Evolutionary conservation across 768 basidiomycete genomes (phyloP), one percentile per base, ranked within the genome.

Genomic region (Suillus variegatus): DNA sequence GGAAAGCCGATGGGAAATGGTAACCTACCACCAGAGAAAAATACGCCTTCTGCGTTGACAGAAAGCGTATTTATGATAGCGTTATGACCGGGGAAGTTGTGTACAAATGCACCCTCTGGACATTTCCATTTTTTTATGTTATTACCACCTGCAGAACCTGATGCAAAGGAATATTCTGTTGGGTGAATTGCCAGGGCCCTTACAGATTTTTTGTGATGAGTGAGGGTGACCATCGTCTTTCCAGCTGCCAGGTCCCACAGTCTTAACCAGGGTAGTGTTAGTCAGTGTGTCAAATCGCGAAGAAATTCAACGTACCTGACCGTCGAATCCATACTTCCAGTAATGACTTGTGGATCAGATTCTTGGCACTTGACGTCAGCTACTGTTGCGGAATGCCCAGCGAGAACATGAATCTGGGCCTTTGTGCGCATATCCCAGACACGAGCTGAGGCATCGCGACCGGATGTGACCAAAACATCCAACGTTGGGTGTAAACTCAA

Each of bases 121-220:
- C 95, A 98, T 72, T 97, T 97, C 97, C 97, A 99, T 77, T 99
- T 99, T 75, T 99, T 99, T 81, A 99, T 98, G 77, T 99, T 99
- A 82, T 98, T 98, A 0, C 96, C 97, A n/a, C 97, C 97, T 0
- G 97, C 93, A 32, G 94, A 95, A 58, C 93, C 97, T 4, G 91
- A 92, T 2, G 95, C 97, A 73, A 99, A 99, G 40, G 91, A 92
- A 81, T 95, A 99, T 72, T 99, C 97, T 5, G 93, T 94, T 1
- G 97, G 97, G 74, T 98, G 96, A 63, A 99, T 89, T 6, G 97
- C 92, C 57, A 99, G 84, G 0, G 97, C 88, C 64, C 97, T 89
- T 2, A 99, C 95, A 16, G 93, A 94, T 78, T 99, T 99, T 79
- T 99, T 99, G 84, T 99, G 97, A 77, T 99, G 97, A n/a, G 97